A percentile compares a stretch with the other conserved stretches of the same genome.
Evolutionary conservation across 2,329 filamentous ascomycete species (phyloP).

Genomic region (Calonectria hawksworthii): DNA sequence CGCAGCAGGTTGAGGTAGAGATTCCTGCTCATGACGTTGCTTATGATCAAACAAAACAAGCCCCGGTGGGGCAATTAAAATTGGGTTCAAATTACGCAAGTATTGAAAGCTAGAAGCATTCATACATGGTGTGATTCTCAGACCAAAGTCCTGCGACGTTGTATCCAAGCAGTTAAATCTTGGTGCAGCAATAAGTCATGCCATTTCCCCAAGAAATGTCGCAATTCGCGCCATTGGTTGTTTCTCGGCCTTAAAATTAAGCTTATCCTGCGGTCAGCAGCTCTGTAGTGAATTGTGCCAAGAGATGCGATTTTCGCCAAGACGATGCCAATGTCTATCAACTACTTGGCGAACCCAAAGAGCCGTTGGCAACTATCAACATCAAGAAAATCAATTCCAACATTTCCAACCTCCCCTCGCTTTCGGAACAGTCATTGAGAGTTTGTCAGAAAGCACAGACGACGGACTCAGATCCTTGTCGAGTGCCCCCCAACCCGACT

Average conservation of each 20-base stretch:
- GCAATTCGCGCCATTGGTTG: neutral
- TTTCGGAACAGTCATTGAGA: neutral
- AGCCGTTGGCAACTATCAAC: neutral
- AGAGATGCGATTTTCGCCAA: neutral
- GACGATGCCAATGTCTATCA: neutral
- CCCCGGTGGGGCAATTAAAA: neutral
- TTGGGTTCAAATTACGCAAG: neutral
- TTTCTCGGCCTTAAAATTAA: neutral
- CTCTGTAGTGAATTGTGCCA: neutral
- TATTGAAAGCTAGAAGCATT: neutral
- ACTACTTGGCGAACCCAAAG: neutral
- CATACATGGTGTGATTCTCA: neutral
- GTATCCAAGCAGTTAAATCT: neutral
- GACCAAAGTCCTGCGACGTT: neutral
- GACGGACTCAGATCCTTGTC: neutral
- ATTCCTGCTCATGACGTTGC: too few species aligned
- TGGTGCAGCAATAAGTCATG: neutral
- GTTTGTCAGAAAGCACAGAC: neutral
- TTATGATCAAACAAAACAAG: neutral
- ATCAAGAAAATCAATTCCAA: neutral
- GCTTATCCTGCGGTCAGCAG: neutral
- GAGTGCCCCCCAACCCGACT: neutral
- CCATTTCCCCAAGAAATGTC: neutral
- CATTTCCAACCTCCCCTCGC: neutral
- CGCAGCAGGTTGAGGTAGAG: too few species aligned